Evolutionary conservation across 371 early-diverging fungal species (phyloP), one percentile per base, ranked within the genome.

Genomic region (Quaeritorhiza haematococci): DNA sequence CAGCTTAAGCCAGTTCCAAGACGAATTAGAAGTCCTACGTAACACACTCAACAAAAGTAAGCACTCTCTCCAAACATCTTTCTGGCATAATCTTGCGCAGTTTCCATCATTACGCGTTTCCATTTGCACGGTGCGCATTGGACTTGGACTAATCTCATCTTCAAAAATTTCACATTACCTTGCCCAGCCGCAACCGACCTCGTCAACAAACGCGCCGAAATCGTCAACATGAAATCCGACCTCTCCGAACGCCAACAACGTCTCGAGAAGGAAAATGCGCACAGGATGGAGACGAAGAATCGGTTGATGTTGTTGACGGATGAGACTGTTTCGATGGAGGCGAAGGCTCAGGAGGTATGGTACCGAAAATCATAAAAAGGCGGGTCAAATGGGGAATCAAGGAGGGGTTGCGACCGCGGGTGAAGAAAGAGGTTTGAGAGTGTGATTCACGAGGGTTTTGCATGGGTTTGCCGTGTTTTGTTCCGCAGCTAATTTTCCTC

Each of bases 1-100:
- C 1, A 50, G 50, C n/a, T 52, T 73, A 10, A 43, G 56, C 8
- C 69, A 73, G 49, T 80, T 71, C 44, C 75, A 75, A 35, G 74
- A 80, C 56, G 80, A 80, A 44, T 65, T 78, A 10, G 78, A 80
- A 38, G 69, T 75, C 5, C 52, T 76, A 1, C 56, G 67, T 7
- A 73, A 63, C 41, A 76, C 71, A 0, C 49, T 80, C 24, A 75
- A 61, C 60, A 73, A 76, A 58, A 64, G 73, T 75, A 67, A 28
- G 42, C 17, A 17, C 19, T 6, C n/a, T 6, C 46, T 2, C 33
- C 10, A 0, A 0, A 23, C 35, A 1, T 23, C n/a, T n/a, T n/a
- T n/a, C n/a, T n/a, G n/a, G n/a, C n/a, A n/a, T n/a, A n/a, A n/a
- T n/a, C n/a, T n/a, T n/a, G n/a, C n/a, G n/a, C n/a, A n/a, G n/a